Conservation (phyloP, 2,329 filamentous ascomycete species). For the Pezicula radicicola region DNA sequence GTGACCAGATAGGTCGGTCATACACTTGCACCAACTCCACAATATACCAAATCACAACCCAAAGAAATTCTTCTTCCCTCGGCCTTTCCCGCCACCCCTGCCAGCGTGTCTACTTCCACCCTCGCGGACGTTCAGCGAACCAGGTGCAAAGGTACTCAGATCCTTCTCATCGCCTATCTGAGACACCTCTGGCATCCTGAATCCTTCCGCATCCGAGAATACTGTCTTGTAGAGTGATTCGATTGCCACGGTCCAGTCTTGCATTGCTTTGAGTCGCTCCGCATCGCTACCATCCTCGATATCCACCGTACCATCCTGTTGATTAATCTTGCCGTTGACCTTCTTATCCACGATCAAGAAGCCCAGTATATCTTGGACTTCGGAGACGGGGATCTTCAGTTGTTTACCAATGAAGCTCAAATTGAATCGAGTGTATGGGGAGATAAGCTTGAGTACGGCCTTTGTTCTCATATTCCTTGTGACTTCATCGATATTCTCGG, state of each 20-base stretch:
- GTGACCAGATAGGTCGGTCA: too few species aligned
- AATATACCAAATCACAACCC: background rate
- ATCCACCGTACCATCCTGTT: constrained; percentile 79
- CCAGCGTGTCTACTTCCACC: too few species aligned
- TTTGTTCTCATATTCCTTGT: constrained; percentile 98
- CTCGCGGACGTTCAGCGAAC: too few species aligned
- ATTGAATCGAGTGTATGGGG: constrained; percentile 91
- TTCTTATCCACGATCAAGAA: constrained; percentile 91
- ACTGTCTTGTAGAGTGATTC: constrained; percentile 66
- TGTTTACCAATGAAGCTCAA: constrained; percentile 83
- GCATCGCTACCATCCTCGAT: constrained; percentile 73
- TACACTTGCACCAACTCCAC: background rate
- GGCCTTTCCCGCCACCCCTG: background rate
- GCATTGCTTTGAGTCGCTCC: constrained; percentile 70
- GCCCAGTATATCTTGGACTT: constrained; percentile 94
- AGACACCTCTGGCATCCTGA: constrained; percentile 31
- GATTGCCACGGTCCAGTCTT: constrained; percentile 70
- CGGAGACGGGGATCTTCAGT: constrained; percentile 78
- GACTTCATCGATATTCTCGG: constrained; percentile 98
- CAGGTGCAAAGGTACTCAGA: too few species aligned
- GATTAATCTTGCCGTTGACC: constrained; percentile 84
- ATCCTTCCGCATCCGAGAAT: constrained; percentile 76
- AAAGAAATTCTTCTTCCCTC: background rate
- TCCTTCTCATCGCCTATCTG: constrained; percentile 16
- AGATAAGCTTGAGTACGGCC: constrained; percentile 87